Evolutionary conservation across 495 filamentous ascomycete genomes (phyloP).

Genomic region (Penicillium desertorum): DNA sequence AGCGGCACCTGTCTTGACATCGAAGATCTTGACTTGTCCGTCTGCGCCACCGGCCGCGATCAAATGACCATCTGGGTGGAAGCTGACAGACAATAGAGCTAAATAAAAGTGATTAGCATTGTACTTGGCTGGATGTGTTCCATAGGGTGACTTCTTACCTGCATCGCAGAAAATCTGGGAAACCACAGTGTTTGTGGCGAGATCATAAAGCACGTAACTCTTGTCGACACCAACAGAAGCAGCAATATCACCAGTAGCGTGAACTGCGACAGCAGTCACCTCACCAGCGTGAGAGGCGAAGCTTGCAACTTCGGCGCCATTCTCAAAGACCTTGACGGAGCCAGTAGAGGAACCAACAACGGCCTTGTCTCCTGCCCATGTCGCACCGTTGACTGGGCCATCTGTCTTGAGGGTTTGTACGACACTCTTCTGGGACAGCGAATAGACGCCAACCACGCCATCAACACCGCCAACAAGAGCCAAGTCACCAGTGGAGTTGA

Average conservation of each 20-base stretch:
- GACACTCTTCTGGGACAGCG: conserved; percentile 66
- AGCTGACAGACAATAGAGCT: conserved; percentile 77
- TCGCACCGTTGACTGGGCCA: conserved; percentile 72
- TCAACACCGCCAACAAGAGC: conserved; percentile 79
- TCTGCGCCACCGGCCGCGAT: conserved; percentile 75
- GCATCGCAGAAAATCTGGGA: conserved; percentile 78
- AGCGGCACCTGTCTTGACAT: conserved; percentile 68
- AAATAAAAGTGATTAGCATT: conserved; percentile 17
- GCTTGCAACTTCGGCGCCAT: conserved; percentile 60
- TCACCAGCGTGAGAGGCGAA: conserved; percentile 79
- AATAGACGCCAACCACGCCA: conserved; percentile 77
- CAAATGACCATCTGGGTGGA: conserved; percentile 96
- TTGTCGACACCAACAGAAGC: conserved; percentile 90
- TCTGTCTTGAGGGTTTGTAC: conserved; percentile 63
- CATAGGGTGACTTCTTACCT: conserved; percentile 54
- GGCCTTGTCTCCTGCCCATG: conserved; percentile 72
- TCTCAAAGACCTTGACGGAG: conserved; percentile 73
- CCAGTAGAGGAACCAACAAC: conserved; percentile 76
- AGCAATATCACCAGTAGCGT: conserved; percentile 81
- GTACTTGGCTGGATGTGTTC: not conserved
- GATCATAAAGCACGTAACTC: conserved; percentile 88
- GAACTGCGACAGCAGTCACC: conserved; percentile 72
- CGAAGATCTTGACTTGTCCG: conserved; percentile 81
- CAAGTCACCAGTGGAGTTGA: conserved; percentile 64
- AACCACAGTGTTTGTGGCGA: conserved; percentile 61